Percentiles rank a stretch among this genome's conserved stretches.
Evolutionary conservation across 2,329 filamentous ascomycete species (phyloP).

Genomic region (Ceratocystis diversiconidia): DNA sequence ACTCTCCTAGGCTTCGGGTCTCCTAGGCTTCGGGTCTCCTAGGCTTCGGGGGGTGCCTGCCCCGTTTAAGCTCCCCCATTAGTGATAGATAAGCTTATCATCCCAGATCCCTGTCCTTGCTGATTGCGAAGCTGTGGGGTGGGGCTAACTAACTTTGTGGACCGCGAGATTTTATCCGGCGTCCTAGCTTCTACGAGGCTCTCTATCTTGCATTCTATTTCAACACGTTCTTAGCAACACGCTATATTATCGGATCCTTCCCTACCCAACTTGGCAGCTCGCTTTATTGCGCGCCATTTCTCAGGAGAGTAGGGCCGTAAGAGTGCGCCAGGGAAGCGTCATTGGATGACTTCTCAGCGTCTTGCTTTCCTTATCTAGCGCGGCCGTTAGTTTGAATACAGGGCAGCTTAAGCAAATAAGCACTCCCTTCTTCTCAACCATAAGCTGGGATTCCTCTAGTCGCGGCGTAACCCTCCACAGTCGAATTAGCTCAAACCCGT

Average conservation of each 20-base stretch:
- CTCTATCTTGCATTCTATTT: not conserved
- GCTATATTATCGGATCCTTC: not conserved
- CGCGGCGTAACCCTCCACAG: not conserved
- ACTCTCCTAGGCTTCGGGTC: not conserved
- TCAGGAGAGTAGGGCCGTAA: not conserved
- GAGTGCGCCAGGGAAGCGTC: too few species aligned
- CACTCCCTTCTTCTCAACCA: not conserved
- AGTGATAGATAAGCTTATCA: not conserved
- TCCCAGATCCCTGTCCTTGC: conserved; percentile 2
- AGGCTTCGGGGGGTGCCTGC: not conserved
- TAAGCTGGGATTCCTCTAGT: conserved; percentile 1
- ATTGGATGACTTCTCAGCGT: not conserved
- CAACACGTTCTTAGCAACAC: not conserved
- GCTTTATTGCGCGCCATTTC: not conserved
- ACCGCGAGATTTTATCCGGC: conserved; percentile 1
- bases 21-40: too few species aligned
- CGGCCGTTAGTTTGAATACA: not conserved
- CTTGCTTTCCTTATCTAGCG: not conserved
- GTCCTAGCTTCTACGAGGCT: not conserved
- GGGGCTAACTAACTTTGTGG: conserved; percentile 2
- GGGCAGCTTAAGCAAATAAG: not conserved
- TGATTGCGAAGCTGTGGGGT: not conserved
- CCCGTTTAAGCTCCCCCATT: not conserved
- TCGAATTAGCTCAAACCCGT: not conserved
- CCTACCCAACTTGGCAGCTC: not conserved